Evolutionary conservation across 2,329 filamentous ascomycete genomes (phyloP).

Genomic region (Ascochyta viciae-villosae): DNA sequence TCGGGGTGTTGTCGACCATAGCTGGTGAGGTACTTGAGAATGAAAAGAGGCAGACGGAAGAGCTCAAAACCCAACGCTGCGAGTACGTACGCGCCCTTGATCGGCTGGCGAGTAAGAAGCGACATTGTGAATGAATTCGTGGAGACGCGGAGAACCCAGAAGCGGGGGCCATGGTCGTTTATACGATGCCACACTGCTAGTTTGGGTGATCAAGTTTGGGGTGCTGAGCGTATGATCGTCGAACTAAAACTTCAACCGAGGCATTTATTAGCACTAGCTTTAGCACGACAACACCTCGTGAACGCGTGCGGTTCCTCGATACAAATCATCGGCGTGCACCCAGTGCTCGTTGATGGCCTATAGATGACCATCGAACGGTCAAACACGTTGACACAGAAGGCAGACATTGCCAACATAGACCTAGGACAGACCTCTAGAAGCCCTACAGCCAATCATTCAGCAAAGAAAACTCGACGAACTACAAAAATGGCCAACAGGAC

Average conservation of each 20-base stretch:
- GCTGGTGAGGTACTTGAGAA: constrained; percentile 47
- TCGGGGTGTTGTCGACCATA: constrained; percentile 49
- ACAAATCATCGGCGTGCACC: background rate
- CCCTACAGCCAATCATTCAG: constrained; percentile 44
- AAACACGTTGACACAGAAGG: constrained; percentile 44
- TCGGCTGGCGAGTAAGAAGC: constrained; percentile 45
- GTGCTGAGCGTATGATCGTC: background rate
- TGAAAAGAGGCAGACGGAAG: constrained; percentile 49
- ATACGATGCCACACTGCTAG: constrained; percentile 3
- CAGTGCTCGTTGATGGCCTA: background rate
- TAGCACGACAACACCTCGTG: no score
- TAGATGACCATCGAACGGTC: no score
- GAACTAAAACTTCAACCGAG: constrained; percentile 6
- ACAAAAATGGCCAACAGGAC: constrained; percentile 50
- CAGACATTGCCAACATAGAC: constrained; percentile 48
- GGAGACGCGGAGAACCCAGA: background rate
- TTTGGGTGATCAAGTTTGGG: background rate
- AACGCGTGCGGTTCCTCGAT: background rate
- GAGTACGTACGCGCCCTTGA: constrained; percentile 51
- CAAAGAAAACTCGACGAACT: constrained; percentile 52
- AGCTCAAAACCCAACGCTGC: constrained; percentile 45
- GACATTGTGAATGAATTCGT: constrained; percentile 18
- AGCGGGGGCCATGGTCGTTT: constrained; percentile 2
- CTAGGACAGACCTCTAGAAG: constrained; percentile 38
- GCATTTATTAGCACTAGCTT: background rate